Percentiles rank a stretch among this genome's conserved stretches.
Evolutionary conservation across 495 filamentous ascomycete genomes (phyloP).

Genomic region (Penicillium macrosclerotiorum): DNA sequence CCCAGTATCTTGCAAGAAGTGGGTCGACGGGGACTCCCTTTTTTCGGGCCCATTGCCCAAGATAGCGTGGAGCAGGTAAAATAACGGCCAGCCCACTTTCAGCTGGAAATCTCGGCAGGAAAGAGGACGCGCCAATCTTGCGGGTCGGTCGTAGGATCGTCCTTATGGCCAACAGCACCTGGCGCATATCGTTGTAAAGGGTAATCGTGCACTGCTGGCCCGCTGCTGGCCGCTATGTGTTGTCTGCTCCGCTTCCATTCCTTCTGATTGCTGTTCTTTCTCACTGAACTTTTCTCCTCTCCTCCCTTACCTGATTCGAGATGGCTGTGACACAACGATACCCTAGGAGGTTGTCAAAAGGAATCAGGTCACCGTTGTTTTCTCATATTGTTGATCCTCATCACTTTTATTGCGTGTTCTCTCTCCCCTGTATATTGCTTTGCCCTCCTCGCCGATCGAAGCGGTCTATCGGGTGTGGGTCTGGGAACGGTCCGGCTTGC

Average conservation of each 20-base stretch:
- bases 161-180: not conserved
- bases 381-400: too few species aligned
- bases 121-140: slow-evolving; percentile 13
- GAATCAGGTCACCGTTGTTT: too few species aligned
- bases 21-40: slow-evolving; percentile 14
- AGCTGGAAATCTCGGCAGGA: slow-evolving; percentile 16
- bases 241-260: too few species aligned
- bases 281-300: too few species aligned
- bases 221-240: too few species aligned
- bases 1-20: slow-evolving; percentile 7
- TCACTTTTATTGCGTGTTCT: too few species aligned
- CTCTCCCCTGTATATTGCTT: not conserved
- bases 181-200: too few species aligned
- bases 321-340: too few species aligned
- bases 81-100: slow-evolving; percentile 11
- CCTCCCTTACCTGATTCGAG: too few species aligned
- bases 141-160: not conserved
- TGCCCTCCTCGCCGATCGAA: slow-evolving; percentile 21
- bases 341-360: too few species aligned
- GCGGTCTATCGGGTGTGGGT: slow-evolving; percentile 23
- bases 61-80: slow-evolving; percentile 14
- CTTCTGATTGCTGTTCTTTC: too few species aligned
- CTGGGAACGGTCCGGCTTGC: slow-evolving; percentile 27
- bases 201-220: too few species aligned
- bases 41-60: slow-evolving; percentile 16